Evolutionary conservation across 768 basidiomycete genomes (phyloP).

Genomic region (Chalciporus chontae): DNA sequence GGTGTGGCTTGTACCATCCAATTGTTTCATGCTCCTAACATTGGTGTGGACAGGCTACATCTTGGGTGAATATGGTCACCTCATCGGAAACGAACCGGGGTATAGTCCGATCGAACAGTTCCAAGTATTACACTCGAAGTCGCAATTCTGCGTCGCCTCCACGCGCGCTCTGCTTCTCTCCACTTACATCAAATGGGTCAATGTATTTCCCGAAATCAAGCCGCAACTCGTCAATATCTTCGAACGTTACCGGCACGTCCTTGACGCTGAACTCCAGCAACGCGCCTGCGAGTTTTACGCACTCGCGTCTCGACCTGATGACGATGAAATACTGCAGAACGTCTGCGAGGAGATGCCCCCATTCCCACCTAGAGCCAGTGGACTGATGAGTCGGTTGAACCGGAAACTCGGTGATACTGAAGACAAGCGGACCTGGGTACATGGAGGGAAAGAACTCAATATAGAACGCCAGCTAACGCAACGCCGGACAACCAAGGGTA

Average conservation of each 20-base stretch:
- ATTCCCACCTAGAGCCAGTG: constrained; percentile 92
- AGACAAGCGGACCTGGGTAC: constrained; percentile 93
- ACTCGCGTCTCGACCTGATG: constrained; percentile 77
- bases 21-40: constrained; percentile 10
- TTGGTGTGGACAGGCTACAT: constrained; percentile 69
- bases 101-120: constrained; percentile 96
- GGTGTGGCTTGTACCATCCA: constrained; percentile 45
- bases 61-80: constrained; percentile 96
- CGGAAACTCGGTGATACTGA: constrained; percentile 90
- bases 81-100: constrained; percentile 92
- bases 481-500: constrained; percentile 42
- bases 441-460: constrained; percentile 92
- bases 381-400: constrained; percentile 81
- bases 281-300: constrained; percentile 97
- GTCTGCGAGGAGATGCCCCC: constrained; percentile 99
- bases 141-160: constrained; percentile 88
- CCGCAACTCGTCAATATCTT: constrained; percentile 91
- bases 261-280: constrained; percentile 96
- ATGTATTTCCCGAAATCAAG: constrained; percentile 98
- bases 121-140: constrained; percentile 87
- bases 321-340: constrained; percentile 89
- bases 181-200: constrained; percentile 99
- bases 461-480: constrained; percentile 65
- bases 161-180: constrained; percentile 92
- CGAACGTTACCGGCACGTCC: constrained; percentile 94